Evolutionary conservation across 1,284 basidiomycete species (phyloP), one percentile per base, ranked within the genome.

Genomic region (Vanrija pseudolonga): DNA sequence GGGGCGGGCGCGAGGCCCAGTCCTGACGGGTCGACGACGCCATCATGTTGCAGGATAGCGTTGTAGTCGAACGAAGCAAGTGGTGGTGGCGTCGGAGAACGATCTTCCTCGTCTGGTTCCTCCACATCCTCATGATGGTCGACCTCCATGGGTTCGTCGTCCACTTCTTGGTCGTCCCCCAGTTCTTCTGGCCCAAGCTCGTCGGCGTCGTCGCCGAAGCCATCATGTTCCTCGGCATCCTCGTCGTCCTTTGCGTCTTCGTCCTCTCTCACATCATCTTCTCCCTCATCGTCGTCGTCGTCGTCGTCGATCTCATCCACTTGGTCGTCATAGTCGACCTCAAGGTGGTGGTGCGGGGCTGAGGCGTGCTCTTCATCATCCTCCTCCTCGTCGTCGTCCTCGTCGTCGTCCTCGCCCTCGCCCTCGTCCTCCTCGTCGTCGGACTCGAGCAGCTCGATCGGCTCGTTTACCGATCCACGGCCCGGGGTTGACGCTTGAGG

Each of bases 181-280:
- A 24, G 18, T 17, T 55, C 47, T 1, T 26, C 36, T 26, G 37
- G 11, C 37, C 45, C 39, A 28, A 45, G 37, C 22, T 52, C 45
- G 9, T 43, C 36, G 1, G 51, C 53, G 12, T 28, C n/a, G n/a
- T n/a, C n/a, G n/a, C n/a, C n/a, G n/a, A n/a, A n/a, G n/a, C n/a
- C 47, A 14, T 45, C 52, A 9, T 42, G 18, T 20, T n/a, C 50
- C 2, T 26, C 44, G n/a, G 38, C 28, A 19, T 52, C 20, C 20
- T 47, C 50, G 9, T 53, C 48, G 14, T 57, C 51, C 12, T 45
- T 40, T 37, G 28, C 28, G 28, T 51, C 48, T 19, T 56, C 41
- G 18, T 49, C 51, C 11, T 61, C 42, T n/a, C n/a, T n/a, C 23
- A 11, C 18, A 37, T 42, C 42, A 37, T 32, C 43, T 3, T 43